Base-by-base conservation (phyloP, 228 moss, liverwort and hornwort species). In the Sphagnum fallax region DNA sequence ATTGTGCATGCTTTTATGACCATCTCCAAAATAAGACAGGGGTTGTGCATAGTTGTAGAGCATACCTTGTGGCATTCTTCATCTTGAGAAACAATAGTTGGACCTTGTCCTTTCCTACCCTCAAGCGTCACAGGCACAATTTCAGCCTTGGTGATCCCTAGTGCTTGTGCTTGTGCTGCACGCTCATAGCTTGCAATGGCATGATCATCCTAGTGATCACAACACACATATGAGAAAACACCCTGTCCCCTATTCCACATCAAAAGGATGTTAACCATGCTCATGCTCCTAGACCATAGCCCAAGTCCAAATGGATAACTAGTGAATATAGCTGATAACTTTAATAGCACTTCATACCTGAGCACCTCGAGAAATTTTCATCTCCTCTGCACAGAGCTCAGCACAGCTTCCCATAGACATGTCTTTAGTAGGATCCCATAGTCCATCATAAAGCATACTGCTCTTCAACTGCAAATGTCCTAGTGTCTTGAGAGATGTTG, bases 11-110 rank as follows among this genome's bases (percentile, higher is more conserved):
- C 32, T 32, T 32, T 32, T 32, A 32, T 32, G 32, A 32, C 32
- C 32, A 32, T 32, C 32, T 32, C 32, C 32, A 32, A 32, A 32
- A 32, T 32, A 32, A 32, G 32, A 32, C 32, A 32, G 32, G 3
- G 32, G 32, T 32, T 2, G 2, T 32, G 32, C 32, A 32, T 32
- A 32, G 32, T 32, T 32, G 32, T 32, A 2, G 32, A 32, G 32
- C 32, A 32, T 70, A 95, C 92, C 92, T 91, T 96, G 15, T 75
- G 67, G 69, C 89, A 89, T 75, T 96, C 91, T 82, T 96, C 96
- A 63, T 96, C 96, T 62, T 87, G 79, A 71, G 67, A 77, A 18
- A 95, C 71, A 50, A 77, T 69, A n/a, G 79, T 71, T 51, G 73
- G 74, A 49, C 73, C 81, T 76, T 78, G 76, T n/a, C 80, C 74